These are phyloP conservation scores for Adiantum capillusveneris DNA, from an alignment of 75 land plant genomes.

Conservation along the genomic window DNA sequence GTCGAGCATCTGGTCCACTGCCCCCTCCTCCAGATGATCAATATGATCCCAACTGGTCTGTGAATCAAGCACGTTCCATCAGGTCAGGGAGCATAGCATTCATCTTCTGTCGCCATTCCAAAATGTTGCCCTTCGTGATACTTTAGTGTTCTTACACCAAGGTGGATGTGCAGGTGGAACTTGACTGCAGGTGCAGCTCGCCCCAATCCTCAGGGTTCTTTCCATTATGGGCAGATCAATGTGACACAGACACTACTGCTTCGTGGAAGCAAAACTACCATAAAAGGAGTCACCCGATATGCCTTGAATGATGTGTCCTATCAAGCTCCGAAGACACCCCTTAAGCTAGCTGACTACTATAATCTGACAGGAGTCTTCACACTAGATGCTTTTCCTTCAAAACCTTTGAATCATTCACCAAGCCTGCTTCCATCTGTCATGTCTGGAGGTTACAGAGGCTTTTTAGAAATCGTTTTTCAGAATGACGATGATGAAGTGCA, in stretches of 20 bases:
- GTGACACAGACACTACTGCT: slow-evolving; percentile 60
- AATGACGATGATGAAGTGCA: slow-evolving; percentile 68
- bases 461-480: slow-evolving; percentile 77
- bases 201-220: slow-evolving; percentile 96
- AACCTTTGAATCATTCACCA: slow-evolving; percentile 50
- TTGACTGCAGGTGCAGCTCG: slow-evolving; percentile 85
- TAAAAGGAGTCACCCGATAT: slow-evolving; percentile 47
- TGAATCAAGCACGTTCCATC: slow-evolving; percentile 79
- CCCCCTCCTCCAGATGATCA: slow-evolving; percentile 60
- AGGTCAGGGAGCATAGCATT: no score
- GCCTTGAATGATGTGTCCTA: slow-evolving; percentile 72
- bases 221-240: slow-evolving; percentile 72
- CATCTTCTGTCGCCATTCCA: no score
- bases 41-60: slow-evolving; percentile 63
- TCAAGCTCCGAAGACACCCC: slow-evolving; percentile 57
- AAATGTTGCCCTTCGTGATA: no score
- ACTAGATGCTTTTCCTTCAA: slow-evolving; percentile 59
- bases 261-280: slow-evolving; percentile 37
- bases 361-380: slow-evolving; percentile 53
- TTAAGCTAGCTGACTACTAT: slow-evolving; percentile 70
- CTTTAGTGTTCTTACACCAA: not conserved
- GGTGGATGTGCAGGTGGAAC: slow-evolving; percentile 79
- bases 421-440: slow-evolving; percentile 53
- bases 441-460: slow-evolving; percentile 70
- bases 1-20: slow-evolving; percentile 48